Conservation (phyloP, 805 yeast genomes). For the Martiniozyma abietophila region DNA sequence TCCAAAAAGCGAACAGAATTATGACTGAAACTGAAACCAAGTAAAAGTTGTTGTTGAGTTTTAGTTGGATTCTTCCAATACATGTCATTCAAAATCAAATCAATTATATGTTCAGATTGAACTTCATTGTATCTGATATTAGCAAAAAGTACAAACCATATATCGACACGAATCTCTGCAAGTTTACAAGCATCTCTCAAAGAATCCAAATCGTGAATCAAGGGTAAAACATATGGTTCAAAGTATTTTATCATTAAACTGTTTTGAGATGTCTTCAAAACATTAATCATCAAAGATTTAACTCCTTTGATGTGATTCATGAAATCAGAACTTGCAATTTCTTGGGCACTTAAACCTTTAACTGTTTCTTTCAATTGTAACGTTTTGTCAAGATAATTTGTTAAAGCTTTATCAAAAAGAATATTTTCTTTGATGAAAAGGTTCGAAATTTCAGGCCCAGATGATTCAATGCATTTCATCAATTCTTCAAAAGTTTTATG, state of each 20-base stretch:
- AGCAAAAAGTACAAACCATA: conserved; percentile 37
- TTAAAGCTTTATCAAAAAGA: conserved; percentile 29
- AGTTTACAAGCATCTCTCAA: conserved; percentile 77
- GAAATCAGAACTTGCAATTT: conserved; percentile 48
- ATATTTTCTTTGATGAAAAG: conserved; percentile 4
- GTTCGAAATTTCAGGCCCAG: conserved; percentile 15
- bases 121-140: conserved; percentile 35
- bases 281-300: conserved; percentile 46
- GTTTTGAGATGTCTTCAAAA: conserved; percentile 46
- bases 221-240: conserved; percentile 51
- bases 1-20: conserved; percentile 59
- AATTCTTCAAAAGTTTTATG: conserved; percentile 28
- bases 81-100: conserved; percentile 33
- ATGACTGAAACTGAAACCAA: conserved; percentile 63
- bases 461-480: conserved; percentile 17
- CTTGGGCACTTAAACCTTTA: conserved; percentile 39
- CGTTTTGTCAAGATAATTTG: conserved; percentile 36
- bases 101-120: conserved; percentile 34
- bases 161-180: conserved; percentile 48
- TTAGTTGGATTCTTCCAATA: conserved; percentile 32
- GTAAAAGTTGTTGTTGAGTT: conserved; percentile 56
- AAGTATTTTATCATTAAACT: conserved; percentile 44
- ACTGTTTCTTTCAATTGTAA: conserved; percentile 25
- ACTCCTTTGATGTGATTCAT: conserved; percentile 58
- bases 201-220: conserved; percentile 50